A percentile compares a stretch with the other conserved stretches of the same genome.
These are phyloP conservation scores for Porodaedalea pini DNA, from an alignment of 1,284 basidiomycete genomes.

Conservation along the genomic window DNA sequence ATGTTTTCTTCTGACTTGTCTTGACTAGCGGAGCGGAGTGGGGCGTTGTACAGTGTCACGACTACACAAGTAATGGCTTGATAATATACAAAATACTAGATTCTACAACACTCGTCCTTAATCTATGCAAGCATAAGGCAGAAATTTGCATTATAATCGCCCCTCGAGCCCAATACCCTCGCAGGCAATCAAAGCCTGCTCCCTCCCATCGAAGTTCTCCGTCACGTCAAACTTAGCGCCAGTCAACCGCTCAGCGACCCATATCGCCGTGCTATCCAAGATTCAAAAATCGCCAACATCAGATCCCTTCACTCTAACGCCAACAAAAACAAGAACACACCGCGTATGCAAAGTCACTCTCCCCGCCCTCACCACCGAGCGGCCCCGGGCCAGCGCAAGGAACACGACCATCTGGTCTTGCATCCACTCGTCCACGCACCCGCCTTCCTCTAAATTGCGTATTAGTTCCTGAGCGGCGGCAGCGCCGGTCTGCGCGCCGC, in stretches of 20 bases:
- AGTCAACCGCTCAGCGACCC: slow-evolving; percentile 62
- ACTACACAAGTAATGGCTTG: neutral
- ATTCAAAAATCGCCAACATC: slow-evolving; percentile 5
- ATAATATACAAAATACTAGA: neutral
- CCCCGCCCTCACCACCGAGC: slow-evolving; percentile 50
- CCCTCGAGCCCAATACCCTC: slow-evolving; percentile 41
- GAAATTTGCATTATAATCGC: neutral
- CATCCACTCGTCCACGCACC: slow-evolving; percentile 65
- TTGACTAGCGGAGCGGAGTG: slow-evolving; percentile 6
- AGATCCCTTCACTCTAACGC: neutral
- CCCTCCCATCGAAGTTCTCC: slow-evolving; percentile 33
- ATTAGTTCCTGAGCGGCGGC: slow-evolving; percentile 56
- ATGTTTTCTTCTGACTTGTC: neutral
- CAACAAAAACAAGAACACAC: slow-evolving; percentile 33
- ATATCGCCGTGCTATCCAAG: slow-evolving; percentile 60
- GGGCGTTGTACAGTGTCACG: neutral
- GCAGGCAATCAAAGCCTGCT: slow-evolving; percentile 45
- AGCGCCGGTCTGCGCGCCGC: slow-evolving; percentile 46
- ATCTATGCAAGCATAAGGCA: neutral
- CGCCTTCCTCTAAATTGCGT: slow-evolving; percentile 51
- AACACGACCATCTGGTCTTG: slow-evolving; percentile 75
- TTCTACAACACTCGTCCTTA: too few species aligned
- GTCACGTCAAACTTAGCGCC: slow-evolving; percentile 55
- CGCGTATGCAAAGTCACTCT: slow-evolving; percentile 63
- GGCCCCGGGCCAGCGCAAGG: slow-evolving; percentile 63